Evolutionary conservation across 78 protist species (phyloP).

Genomic region (Dictyostelium firmibasis): DNA sequence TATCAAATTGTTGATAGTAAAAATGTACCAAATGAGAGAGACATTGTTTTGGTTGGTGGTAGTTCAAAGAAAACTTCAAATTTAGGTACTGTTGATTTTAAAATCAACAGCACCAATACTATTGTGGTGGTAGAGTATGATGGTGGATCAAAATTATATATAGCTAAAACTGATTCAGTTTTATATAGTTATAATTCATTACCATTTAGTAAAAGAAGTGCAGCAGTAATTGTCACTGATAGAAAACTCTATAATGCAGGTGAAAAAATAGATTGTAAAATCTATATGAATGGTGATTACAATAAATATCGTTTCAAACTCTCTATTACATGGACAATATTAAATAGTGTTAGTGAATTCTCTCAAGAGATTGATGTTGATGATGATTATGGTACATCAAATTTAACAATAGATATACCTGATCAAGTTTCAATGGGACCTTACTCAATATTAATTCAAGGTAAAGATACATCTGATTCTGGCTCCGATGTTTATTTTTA

Average conservation of each 20-base stretch:
- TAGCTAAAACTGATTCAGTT: not conserved
- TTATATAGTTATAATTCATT: not conserved
- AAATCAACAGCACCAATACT: not conserved
- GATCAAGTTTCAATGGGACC: constrained; percentile 3
- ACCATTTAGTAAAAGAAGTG: not conserved
- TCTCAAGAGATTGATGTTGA: constrained; percentile 12
- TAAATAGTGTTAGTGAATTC: not conserved
- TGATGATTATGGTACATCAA: constrained; percentile 8
- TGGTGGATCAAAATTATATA: not conserved
- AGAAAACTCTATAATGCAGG: constrained; percentile 51
- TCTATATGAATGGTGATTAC: constrained; percentile 23
- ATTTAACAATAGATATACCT: not conserved
- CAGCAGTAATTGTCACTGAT: constrained; percentile 34
- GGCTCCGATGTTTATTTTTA: not conserved
- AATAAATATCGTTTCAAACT: not conserved
- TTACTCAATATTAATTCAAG: not conserved
- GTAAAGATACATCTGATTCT: constrained; percentile 15
- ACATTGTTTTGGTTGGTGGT: not conserved
- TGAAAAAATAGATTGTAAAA: constrained; percentile 25
- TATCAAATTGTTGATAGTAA: not conserved
- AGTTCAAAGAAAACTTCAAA: not conserved
- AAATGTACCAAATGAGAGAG: not conserved
- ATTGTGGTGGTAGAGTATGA: not conserved
- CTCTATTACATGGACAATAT: not conserved
- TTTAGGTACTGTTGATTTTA: not conserved